Evolutionary conservation across 2,329 filamentous ascomycete genomes (phyloP), one percentile per base, ranked within the genome.

Genomic region (Onygenales sp.): DNA sequence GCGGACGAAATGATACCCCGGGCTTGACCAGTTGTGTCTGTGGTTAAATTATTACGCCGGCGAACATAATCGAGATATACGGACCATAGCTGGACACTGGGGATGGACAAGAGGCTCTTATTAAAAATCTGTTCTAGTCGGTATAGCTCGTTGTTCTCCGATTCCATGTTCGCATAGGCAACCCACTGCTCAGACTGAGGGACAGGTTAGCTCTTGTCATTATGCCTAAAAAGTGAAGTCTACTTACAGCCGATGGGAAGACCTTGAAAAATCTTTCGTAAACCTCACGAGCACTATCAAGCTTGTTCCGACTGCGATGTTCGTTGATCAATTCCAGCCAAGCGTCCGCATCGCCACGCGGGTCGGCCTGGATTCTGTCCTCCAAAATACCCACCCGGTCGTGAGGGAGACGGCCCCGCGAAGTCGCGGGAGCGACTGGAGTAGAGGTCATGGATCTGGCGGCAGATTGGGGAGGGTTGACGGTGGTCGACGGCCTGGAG

Each of bases 31-130:
- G 80, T 82, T 1, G 85, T 76, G 66, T 97, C 93, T 63, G 86
- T 84, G 43, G 79, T 89, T 55, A 97, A 75, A 59, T 95, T 92
- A 69, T 96, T 93, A 59, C 89, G 82, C 47, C 93, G 86, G 51
- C 93, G 89, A 58, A 97, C 88, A 68, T 97, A 96, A 70, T 96
- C 90, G 57, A 98, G 82, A 68, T 98, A 98, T 35, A 90, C 81
- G 6, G 87, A 89, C 89, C 91, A 98, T 17, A 98, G 80, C 57
- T 87, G 82, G 41, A 97, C 86, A 66, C 92, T 88, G 9, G 88
- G 85, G 17, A 93, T 85, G 7, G 81, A 81, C 61, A 89, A 78
- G 41, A 98, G 80, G 35, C 87, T 90, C 60, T 83, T 82, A 58
- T 82, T 83, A 68, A 98, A 95, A 21, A 98, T 84, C 51, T 83